A percentile compares a stretch with the other conserved stretches of the same genome.
Evolutionary conservation across 2,329 filamentous ascomycete genomes (phyloP).

Genomic region (Xylaria sp.): DNA sequence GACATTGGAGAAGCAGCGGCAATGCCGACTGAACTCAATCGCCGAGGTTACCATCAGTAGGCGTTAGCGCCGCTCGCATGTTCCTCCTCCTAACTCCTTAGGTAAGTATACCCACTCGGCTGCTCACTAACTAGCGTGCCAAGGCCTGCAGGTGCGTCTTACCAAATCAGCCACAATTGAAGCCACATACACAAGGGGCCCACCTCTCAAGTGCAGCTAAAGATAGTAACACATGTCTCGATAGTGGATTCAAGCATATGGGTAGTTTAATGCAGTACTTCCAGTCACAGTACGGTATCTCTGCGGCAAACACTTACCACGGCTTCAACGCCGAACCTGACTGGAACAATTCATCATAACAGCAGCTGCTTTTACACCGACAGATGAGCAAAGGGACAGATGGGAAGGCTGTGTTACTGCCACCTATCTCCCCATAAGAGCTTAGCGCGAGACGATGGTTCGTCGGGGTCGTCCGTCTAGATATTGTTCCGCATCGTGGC

Average conservation of each 20-base stretch:
- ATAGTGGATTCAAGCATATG: neutral
- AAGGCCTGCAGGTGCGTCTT: constrained; percentile 7
- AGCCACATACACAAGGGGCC: neutral
- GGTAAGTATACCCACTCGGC: neutral
- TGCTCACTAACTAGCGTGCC: constrained; percentile 4
- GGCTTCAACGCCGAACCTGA: neutral
- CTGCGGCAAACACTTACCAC: neutral
- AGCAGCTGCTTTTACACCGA: neutral
- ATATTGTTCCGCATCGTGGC: neutral
- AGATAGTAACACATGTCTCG: neutral
- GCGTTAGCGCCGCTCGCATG: neutral
- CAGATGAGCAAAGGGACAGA: neutral
- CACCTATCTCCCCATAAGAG: neutral
- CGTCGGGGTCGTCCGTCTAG: neutral
- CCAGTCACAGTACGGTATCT: constrained; percentile 3
- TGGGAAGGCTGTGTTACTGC: neutral
- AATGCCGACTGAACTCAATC: constrained; percentile 23
- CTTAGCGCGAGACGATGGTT: neutral
- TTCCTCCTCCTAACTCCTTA: constrained; percentile 1
- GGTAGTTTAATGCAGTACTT: neutral
- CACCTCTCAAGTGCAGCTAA: neutral
- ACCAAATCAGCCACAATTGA: constrained; percentile 7
- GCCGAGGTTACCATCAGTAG: constrained; percentile 19
- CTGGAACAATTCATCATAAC: neutral
- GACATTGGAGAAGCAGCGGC: constrained; percentile 9